Evolutionary conservation across 108 stramenopile genomes (phyloP), one percentile per base, ranked within the genome.

Genomic region (Skeletonema costatum): DNA sequence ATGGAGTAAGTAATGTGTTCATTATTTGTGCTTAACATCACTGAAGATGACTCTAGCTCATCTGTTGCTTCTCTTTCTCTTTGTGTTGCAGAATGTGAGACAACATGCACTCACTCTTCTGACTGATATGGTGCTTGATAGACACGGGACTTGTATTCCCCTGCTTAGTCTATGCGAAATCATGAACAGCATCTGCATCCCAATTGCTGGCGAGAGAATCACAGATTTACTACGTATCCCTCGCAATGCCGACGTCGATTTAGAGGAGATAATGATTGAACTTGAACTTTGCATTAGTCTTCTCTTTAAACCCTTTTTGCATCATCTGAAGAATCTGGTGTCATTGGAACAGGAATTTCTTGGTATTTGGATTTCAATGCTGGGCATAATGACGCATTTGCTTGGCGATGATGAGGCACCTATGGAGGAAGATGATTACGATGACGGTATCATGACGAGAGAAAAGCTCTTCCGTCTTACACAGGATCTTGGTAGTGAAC

Each of bases 241-340:
- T 19, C 38, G 67, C 32, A 70, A 71, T 59, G 60, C 77, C 12
- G 21, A 72, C n/a, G 58, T 21, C 13, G 56, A 71, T 32, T 50
- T 72, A n/a, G 92, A 93, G 50, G 92, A 85, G 42, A 76, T 84
- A 10, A 76, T 90, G 85, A 86, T 86, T 48, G 94, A 95, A 66
- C 78, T 95, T 53, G 92, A 95, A 62, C 80, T 92, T 7, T 93
- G 91, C 66, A 87, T 93, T 12, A 76, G 90, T 63, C 85, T 95
- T 13, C 82, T 95, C 32, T 95, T 95, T 84, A 92, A 95, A 72
- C 94, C 94, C 11, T 80, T 95, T 41, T 80, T 91, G 12, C 90
- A 92, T 68, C 91, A 95, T 64, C 66, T 91, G 38, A 87, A 90
- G 66, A 70, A 62, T 30, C 76, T 89, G 14, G 32, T 90, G 12